Conservation (phyloP, 129 eudicot species). For the Flaveria bidentis region DNA sequence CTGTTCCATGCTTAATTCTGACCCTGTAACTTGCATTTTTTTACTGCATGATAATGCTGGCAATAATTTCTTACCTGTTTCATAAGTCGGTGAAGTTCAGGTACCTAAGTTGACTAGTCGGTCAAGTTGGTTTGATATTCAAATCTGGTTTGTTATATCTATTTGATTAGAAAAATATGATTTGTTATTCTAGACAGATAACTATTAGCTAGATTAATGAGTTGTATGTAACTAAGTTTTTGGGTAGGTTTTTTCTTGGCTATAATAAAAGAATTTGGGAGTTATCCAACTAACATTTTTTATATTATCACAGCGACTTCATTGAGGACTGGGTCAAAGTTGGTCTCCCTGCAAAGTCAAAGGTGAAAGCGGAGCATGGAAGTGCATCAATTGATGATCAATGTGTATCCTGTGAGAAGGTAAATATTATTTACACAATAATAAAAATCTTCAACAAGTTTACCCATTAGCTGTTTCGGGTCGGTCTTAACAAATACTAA, state of each 20-base stretch:
- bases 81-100: too few relatives aligned
- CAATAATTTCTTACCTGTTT: too few relatives aligned
- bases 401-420: slow-evolving; percentile 74
- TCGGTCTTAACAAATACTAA: slow-evolving; percentile 2
- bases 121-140: too few relatives aligned
- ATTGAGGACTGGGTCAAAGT: slow-evolving; percentile 93
- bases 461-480: not conserved
- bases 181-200: too few relatives aligned
- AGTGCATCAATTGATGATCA: slow-evolving; percentile 52
- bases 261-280: too few relatives aligned
- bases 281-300: too few relatives aligned
- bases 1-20: slow-evolving; percentile 15
- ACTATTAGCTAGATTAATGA: too few relatives aligned
- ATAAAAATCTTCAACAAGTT: not conserved
- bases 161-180: too few relatives aligned
- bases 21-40: slow-evolving; percentile 6
- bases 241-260: too few relatives aligned
- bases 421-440: slow-evolving; percentile 23
- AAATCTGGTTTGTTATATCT: too few relatives aligned
- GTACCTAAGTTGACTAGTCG: too few relatives aligned
- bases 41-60: not conserved
- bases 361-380: slow-evolving; percentile 53
- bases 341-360: slow-evolving; percentile 71
- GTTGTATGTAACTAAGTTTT: too few relatives aligned
- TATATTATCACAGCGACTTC: slow-evolving; percentile 57